A percentile compares a stretch with the other conserved stretches of the same genome.
phyloP scores from a whole-genome alignment of 2,329 filamentous ascomycete species.

The Elsinoe perseae region DNA sequence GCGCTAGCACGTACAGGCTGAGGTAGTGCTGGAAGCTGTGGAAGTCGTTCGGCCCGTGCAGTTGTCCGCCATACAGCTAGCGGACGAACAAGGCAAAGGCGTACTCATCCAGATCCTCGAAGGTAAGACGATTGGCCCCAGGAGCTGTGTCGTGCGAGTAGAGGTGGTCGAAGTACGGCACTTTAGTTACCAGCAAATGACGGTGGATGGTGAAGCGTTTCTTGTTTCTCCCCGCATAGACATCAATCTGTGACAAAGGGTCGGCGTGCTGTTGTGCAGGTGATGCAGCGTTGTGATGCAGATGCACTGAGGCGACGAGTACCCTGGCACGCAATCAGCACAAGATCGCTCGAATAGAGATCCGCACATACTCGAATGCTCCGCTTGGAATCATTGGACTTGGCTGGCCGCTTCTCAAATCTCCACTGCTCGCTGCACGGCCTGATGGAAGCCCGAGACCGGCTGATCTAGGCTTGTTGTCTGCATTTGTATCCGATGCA shows the following conservation, averaged over 20 bases:
- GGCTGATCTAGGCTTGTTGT: slow-evolving; percentile 7
- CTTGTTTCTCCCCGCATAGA: slow-evolving; percentile 24
- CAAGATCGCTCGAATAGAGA: neutral
- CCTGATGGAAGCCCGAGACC: slow-evolving; percentile 1
- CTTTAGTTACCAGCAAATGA: slow-evolving; percentile 22
- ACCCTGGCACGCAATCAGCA: slow-evolving; percentile 8
- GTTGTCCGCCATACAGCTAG: slow-evolving; percentile 26
- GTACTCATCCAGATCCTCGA: slow-evolving; percentile 27
- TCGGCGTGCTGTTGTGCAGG: slow-evolving; percentile 16
- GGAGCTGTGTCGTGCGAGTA: slow-evolving; percentile 20
- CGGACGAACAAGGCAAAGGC: slow-evolving; percentile 27
- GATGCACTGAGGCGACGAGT: slow-evolving; percentile 14
- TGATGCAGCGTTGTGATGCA: neutral
- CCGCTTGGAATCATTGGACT: slow-evolving; percentile 20
- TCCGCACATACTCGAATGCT: slow-evolving; percentile 17
- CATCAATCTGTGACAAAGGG: slow-evolving; percentile 15
- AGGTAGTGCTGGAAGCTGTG: slow-evolving; percentile 30
- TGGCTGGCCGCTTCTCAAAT: slow-evolving; percentile 18
- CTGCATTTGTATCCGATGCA: slow-evolving; percentile 7
- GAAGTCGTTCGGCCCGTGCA: slow-evolving; percentile 30
- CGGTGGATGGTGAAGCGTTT: slow-evolving; percentile 25
- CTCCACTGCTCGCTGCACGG: slow-evolving; percentile 16
- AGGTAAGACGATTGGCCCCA: slow-evolving; percentile 21
- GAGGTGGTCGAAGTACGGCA: slow-evolving; percentile 26
- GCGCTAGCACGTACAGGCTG: slow-evolving; percentile 28